Base-by-base conservation (phyloP, 768 basidiomycete genomes). In the Baorangia bicolor region DNA sequence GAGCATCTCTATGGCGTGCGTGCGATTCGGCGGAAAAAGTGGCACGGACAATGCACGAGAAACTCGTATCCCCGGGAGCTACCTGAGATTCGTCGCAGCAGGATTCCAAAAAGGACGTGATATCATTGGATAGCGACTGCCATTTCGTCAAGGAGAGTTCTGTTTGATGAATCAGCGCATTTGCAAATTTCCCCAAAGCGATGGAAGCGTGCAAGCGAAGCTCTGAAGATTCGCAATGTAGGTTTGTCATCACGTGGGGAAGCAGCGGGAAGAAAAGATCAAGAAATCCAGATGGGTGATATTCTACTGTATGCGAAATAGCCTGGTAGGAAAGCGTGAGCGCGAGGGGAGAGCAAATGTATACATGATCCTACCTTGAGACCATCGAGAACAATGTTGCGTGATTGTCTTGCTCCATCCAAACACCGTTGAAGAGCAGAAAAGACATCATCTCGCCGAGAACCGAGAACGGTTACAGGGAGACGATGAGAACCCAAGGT, bases 401-500 rank as follows among this genome's bases (percentile, higher is more conserved):
- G 20, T 55, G 62, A 51, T 49, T 56, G 60, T 49, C 49, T 57
- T 49, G 72, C 53, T 23, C 62, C 64, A 27, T 69, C 61, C 30
- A 85, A 61, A 34, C 71, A 73, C 10, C 69, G 67, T 53, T 60
- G 66, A 37, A 86, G 58, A 8, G 70, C 73, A 0, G 58, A 60
- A 34, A 69, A 55, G 4, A 86, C 64, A 5, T 71, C 66, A 13
- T 53, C 42, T 38, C 60, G 70, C 10, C 67, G 65, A 41, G 70
- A 64, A 20, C 46, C 50, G 37, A 86, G 58, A n/a, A 79, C 60
- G 11, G 63, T 56, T 4, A 53, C n/a, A 3, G 84, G 80, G 10
- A 87, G 71, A 42, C 71, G 74, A 57, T 85, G 81, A 30, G 67
- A 72, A 56, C 77, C 74, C 41, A 89, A 68, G 20, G 77, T 74